Conservation (phyloP, 192 early-diverging fungal genomes). For the Martensiomyces pterosporus region DNA sequence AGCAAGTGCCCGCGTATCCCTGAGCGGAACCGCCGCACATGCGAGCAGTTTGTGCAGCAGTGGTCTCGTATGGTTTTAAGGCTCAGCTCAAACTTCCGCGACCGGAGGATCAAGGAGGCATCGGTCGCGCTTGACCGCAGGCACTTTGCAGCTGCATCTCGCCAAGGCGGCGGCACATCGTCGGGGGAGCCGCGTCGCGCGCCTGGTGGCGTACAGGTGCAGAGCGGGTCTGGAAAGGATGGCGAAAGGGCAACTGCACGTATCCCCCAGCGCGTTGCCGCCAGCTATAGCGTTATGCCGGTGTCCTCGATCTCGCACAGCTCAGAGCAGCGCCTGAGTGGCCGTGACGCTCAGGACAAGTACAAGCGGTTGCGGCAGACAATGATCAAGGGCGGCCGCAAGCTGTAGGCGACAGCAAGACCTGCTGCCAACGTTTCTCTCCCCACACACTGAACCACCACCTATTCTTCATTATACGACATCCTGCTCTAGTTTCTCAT, state of each 20-base stretch:
- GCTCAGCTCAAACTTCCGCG: slow-evolving; percentile 69
- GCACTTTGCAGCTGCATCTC: slow-evolving; percentile 3
- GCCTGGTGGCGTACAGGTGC: slow-evolving; percentile 22
- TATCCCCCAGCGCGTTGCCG: slow-evolving; percentile 36
- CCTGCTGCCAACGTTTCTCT: no score
- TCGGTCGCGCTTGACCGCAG: slow-evolving; percentile 10
- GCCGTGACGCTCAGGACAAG: slow-evolving; percentile 18
- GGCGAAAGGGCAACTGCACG: slow-evolving; percentile 27
- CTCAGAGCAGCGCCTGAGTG: slow-evolving; percentile 7
- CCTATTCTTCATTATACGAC: no score
- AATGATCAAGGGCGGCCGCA: slow-evolving; percentile 29
- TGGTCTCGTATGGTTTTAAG: slow-evolving; percentile 86
- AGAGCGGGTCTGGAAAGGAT: slow-evolving; percentile 21
- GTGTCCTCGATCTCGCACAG: slow-evolving; percentile 25
- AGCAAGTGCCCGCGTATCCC: slow-evolving; percentile 80
- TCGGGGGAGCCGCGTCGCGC: neutral
- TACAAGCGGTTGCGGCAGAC: slow-evolving; percentile 33
- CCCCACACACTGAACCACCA: no score
- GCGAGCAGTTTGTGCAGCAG: slow-evolving; percentile 73
- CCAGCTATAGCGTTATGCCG: slow-evolving; percentile 44
- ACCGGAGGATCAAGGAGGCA: slow-evolving; percentile 39
- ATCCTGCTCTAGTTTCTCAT: no score
- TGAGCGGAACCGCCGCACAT: slow-evolving; percentile 61
- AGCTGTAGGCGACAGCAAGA: slow-evolving; percentile 1
- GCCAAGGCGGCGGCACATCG: neutral